These are phyloP conservation scores for Leucaena leucocephala DNA, from an alignment of 306 rosid genomes.

Conservation along the genomic window DNA sequence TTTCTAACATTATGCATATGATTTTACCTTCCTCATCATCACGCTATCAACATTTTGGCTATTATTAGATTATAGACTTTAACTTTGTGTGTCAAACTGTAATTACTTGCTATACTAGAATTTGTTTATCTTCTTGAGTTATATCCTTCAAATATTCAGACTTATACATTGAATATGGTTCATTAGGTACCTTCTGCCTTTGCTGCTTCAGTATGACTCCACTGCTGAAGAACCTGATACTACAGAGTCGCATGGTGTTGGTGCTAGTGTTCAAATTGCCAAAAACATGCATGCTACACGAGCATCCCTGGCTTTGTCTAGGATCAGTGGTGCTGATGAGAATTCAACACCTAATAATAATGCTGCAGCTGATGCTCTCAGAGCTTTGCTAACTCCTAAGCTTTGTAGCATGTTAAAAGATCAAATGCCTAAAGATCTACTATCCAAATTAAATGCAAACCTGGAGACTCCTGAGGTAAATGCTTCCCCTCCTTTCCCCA, in stretches of 20 bases:
- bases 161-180: constrained; percentile 36
- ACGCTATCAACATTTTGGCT: constrained; percentile 4
- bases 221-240: constrained; percentile 89
- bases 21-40: constrained; percentile 19
- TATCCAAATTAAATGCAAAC: constrained; percentile 80
- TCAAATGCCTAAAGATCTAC: constrained; percentile 80
- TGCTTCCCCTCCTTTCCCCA: neutral
- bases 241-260: constrained; percentile 92
- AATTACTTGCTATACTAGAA: neutral
- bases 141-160: neutral
- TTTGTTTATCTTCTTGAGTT: neutral
- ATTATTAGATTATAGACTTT: constrained; percentile 28
- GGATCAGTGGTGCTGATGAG: constrained; percentile 83
- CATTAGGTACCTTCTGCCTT: constrained; percentile 85
- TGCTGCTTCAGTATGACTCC: constrained; percentile 95
- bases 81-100: constrained; percentile 17
- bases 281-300: constrained; percentile 85
- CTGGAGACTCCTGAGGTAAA: constrained; percentile 99
- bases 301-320: constrained; percentile 83
- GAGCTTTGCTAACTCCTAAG: constrained; percentile 89
- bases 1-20: constrained; percentile 1
- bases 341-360: constrained; percentile 72
- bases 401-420: constrained; percentile 91
- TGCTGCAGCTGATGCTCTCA: constrained; percentile 73
- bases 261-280: constrained; percentile 94